Evolutionary conservation across 257 asterid species (phyloP).

Genomic region (Solanum arcanum): DNA sequence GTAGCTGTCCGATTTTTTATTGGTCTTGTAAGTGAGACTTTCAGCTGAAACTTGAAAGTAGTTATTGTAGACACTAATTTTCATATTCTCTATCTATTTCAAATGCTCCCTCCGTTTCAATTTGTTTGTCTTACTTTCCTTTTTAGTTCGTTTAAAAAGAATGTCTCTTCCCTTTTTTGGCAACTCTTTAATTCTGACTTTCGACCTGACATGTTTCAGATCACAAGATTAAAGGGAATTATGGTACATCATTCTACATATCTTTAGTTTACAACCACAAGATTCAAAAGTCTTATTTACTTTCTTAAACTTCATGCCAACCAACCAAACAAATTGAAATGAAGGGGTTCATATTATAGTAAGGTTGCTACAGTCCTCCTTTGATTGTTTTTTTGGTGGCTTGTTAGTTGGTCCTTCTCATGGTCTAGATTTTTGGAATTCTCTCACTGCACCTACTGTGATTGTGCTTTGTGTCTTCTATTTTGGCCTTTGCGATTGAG

Average conservation of each 20-base stretch:
- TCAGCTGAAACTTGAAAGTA: neutral
- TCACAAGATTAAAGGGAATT: neutral
- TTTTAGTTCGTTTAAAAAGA: neutral
- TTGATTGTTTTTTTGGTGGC: neutral
- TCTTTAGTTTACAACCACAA: neutral
- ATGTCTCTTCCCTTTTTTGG: neutral
- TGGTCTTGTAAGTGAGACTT: conserved; percentile 78
- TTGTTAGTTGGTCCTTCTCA: neutral
- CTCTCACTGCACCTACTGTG: neutral
- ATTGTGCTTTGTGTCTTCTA: neutral
- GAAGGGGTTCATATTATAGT: neutral
- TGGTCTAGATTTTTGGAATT: neutral
- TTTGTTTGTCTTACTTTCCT: neutral
- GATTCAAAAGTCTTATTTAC: neutral
- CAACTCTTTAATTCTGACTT: neutral
- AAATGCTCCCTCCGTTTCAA: neutral
- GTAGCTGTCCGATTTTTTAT: conserved; percentile 91
- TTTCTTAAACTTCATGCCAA: neutral
- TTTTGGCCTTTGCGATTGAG: neutral
- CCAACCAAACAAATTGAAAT: neutral
- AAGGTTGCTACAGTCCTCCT: neutral
- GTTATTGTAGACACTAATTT: neutral
- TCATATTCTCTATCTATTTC: neutral
- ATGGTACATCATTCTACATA: neutral
- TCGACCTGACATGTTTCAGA: neutral